These are phyloP conservation scores for Phaeodactylum tricornutum DNA, from an alignment of 108 stramenopile genomes.

Conservation along the genomic window DNA sequence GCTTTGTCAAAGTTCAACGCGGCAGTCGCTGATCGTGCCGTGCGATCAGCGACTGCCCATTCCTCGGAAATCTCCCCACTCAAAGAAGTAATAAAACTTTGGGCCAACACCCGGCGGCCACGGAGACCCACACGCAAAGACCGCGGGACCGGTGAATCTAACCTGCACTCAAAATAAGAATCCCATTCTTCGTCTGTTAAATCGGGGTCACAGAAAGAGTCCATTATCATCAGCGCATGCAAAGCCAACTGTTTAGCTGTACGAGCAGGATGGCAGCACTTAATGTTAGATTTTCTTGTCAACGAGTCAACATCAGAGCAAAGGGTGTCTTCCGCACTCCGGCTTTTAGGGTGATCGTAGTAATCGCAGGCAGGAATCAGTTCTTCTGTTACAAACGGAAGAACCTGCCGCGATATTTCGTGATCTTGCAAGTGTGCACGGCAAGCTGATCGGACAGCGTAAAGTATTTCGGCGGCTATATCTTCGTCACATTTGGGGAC, in stretches of 20 bases:
- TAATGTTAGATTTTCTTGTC: background rate
- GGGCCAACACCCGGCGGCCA: conserved; percentile 1
- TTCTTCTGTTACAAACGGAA: conserved; percentile 1
- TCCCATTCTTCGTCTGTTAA: too few relatives aligned
- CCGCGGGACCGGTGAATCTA: too few relatives aligned
- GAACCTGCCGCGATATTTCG: background rate
- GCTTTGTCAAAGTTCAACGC: background rate
- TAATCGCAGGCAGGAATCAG: background rate
- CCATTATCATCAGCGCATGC: conserved; percentile 30
- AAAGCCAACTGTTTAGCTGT: conserved; percentile 18
- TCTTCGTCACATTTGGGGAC: too few relatives aligned
- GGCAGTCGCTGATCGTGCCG: background rate
- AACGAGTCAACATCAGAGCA: background rate
- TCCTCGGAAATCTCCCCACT: conserved; percentile 7
- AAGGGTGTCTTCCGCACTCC: background rate
- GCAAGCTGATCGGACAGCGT: conserved; percentile 22
- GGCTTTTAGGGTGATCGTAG: background rate
- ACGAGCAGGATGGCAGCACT: conserved; percentile 30
- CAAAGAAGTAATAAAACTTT: conserved; percentile 4
- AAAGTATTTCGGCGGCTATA: conserved; percentile 31
- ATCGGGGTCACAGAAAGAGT: conserved; percentile 36
- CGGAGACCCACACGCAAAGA: too few relatives aligned
- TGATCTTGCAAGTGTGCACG: conserved; percentile 7
- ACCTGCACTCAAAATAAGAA: too few relatives aligned
- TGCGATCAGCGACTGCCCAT: conserved; percentile 8